These are phyloP conservation scores for Fusarium graminum DNA, from an alignment of 2,329 filamentous ascomycete genomes.

Conservation along the genomic window DNA sequence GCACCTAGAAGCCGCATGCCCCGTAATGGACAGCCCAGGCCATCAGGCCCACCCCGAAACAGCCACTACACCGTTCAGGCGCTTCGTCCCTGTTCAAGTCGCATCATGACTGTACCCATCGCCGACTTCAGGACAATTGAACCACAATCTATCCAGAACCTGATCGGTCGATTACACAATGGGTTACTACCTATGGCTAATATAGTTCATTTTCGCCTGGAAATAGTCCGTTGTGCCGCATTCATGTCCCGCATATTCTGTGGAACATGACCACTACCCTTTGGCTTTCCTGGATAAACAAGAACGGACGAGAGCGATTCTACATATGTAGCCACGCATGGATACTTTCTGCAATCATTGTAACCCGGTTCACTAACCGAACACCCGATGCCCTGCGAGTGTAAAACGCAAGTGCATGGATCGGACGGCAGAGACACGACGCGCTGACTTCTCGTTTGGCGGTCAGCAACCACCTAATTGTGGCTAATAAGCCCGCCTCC, in stretches of 20 bases:
- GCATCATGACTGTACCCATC: constrained; percentile 2
- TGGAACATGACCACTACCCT: constrained; percentile 6
- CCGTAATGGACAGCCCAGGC: constrained; percentile 35
- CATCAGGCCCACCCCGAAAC: constrained; percentile 30
- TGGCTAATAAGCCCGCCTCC: constrained; percentile 32
- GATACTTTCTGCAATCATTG: neutral
- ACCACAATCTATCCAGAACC: neutral
- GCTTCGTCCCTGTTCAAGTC: constrained; percentile 5
- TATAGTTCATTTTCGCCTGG: constrained; percentile 1
- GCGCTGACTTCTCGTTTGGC: constrained; percentile 19
- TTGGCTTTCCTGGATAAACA: neutral
- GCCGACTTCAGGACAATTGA: constrained; percentile 25
- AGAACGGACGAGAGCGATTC: neutral
- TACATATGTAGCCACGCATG: neutral
- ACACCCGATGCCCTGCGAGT: neutral
- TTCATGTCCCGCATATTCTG: neutral
- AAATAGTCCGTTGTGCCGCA: neutral
- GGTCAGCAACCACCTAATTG: constrained; percentile 31
- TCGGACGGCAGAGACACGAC: constrained; percentile 5
- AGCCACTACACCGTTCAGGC: constrained; percentile 21
- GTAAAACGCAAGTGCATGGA: constrained; percentile 9
- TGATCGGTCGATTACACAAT: neutral
- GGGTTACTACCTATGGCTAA: constrained; percentile 1
- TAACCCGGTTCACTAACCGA: constrained; percentile 4
- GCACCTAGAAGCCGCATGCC: constrained; percentile 45